Conservation (phyloP, 805 yeast species). For the Hermanozyma aechmeae region DNA sequence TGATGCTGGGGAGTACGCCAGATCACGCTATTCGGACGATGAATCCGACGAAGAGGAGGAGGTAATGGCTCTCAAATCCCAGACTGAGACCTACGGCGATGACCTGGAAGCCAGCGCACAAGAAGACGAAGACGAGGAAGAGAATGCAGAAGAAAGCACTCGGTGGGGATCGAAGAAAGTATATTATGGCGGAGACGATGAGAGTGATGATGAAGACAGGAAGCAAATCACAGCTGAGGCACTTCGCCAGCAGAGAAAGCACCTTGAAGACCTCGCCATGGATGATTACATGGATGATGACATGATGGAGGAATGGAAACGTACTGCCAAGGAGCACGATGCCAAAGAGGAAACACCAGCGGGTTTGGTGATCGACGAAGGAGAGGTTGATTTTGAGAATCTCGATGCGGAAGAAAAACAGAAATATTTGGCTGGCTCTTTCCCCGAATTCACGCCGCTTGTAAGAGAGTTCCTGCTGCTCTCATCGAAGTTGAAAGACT, state of each 20-base stretch:
- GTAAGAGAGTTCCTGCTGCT: slow-evolving; percentile 47
- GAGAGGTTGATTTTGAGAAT: slow-evolving; percentile 8
- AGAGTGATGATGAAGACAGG: slow-evolving; percentile 63
- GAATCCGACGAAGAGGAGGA: slow-evolving; percentile 40
- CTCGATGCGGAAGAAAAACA: slow-evolving; percentile 46
- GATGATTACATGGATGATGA: slow-evolving; percentile 59
- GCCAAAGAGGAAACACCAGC: slow-evolving; percentile 10
- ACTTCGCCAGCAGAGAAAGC: slow-evolving; percentile 64
- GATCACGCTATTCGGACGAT: slow-evolving; percentile 16
- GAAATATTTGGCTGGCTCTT: slow-evolving; percentile 46
- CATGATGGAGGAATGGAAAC: slow-evolving; percentile 71
- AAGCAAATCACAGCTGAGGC: slow-evolving; percentile 84
- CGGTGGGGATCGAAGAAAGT: slow-evolving; percentile 38
- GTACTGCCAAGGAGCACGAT: slow-evolving; percentile 40
- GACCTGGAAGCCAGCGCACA: slow-evolving; percentile 35
- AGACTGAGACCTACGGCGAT: too few relatives aligned
- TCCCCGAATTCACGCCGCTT: slow-evolving; percentile 81
- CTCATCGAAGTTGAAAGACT: slow-evolving; percentile 30
- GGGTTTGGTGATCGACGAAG: slow-evolving; percentile 7
- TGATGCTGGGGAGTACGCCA: slow-evolving; percentile 41
- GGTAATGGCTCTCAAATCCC: too few relatives aligned
- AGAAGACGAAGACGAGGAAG: slow-evolving; percentile 37
- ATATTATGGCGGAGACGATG: slow-evolving; percentile 54
- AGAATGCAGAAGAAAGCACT: slow-evolving; percentile 21
- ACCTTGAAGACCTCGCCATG: slow-evolving; percentile 66